Base-by-base conservation (phyloP, 176 grass and related monocot genomes). In the Cymbopogon citratus region DNA sequence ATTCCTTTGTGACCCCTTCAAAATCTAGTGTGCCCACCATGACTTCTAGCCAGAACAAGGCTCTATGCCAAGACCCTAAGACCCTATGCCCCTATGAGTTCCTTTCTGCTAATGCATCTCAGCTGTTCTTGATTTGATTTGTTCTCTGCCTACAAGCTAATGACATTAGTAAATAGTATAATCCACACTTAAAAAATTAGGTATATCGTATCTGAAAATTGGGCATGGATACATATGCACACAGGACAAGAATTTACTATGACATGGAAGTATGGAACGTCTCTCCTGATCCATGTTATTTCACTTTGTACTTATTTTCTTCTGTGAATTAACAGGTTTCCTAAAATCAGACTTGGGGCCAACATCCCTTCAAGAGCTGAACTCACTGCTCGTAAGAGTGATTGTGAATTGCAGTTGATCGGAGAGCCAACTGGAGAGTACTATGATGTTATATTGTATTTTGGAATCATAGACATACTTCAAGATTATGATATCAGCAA, bases 401-500 rank as follows among this genome's bases (percentile, higher is more conserved):
- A 90, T 1, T 26, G 59, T 1, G 94, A 94, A 57, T 64, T 51
- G 1, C 87, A 90, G 75, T 85, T 94, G 63, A 79, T 87, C 24
- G 89, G 91, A 43, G 94, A 97, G 79, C 85, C 85, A 63, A 92
- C 94, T 4, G 85, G 94, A 60, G 80, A 92, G 57, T 94, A 82
- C 61, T 97, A 92, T 0, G 80, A 91, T 29, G 89, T 92, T 18
- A 67, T 94, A 80, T 73, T 97, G 34, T 88, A 90, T 80, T 97
- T 97, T 48, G 94, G 94, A 72, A 97, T 97, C 63, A 97, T 97
- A 69, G 94, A 97, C 77, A 97, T 97, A 86, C 88, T 97, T 9
- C 94, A n/a, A n/a, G n/a, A n/a, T n/a, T n/a, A n/a, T n/a, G n/a
- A n/a, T n/a, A n/a, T n/a, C n/a, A n/a, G n/a, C n/a, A n/a, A n/a